These are phyloP conservation scores for Aspergillus japonicus DNA, from an alignment of 2,329 filamentous ascomycete species.

Conservation along the genomic window DNA sequence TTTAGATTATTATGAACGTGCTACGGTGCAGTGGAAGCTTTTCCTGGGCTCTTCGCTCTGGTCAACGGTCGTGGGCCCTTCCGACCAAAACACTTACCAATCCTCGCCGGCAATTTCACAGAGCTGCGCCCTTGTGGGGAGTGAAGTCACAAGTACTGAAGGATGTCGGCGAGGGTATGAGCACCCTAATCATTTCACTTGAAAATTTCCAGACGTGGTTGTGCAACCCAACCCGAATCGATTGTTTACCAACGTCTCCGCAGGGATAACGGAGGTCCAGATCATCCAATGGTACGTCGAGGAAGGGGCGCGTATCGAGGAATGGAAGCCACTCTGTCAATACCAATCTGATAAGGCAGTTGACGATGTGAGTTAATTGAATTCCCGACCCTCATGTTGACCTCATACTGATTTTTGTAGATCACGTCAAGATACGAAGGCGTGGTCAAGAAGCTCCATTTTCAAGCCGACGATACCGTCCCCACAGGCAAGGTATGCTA, in stretches of 20 bases:
- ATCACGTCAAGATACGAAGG: constrained; percentile 96
- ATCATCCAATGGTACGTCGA: constrained; percentile 99
- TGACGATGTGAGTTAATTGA: constrained; percentile 50
- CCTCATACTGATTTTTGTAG: constrained; percentile 52
- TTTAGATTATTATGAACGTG: constrained; percentile 27
- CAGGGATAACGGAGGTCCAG: constrained; percentile 96
- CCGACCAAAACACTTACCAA: constrained; percentile 26
- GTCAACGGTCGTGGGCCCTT: constrained; percentile 24
- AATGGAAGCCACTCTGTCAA: constrained; percentile 97
- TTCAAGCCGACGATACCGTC: constrained; percentile 93
- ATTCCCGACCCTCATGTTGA: background rate
- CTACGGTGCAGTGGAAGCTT: constrained; percentile 32
- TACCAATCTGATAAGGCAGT: constrained; percentile 96
- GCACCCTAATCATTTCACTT: background rate
- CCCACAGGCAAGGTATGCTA: constrained; percentile 72
- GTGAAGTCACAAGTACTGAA: constrained; percentile 43
- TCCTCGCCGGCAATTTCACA: constrained; percentile 37
- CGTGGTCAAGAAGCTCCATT: constrained; percentile 93
- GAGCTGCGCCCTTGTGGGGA: constrained; percentile 33
- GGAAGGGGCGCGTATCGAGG: constrained; percentile 90
- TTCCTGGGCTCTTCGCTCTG: constrained; percentile 27
- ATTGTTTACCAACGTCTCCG: constrained; percentile 19
- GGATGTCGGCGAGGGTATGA: constrained; percentile 45
- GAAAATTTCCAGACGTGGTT: background rate
- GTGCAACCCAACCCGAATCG: background rate